These are phyloP conservation scores for Maudiozyma pseudohumilis DNA, from an alignment of 805 yeast genomes.

Conservation along the genomic window DNA sequence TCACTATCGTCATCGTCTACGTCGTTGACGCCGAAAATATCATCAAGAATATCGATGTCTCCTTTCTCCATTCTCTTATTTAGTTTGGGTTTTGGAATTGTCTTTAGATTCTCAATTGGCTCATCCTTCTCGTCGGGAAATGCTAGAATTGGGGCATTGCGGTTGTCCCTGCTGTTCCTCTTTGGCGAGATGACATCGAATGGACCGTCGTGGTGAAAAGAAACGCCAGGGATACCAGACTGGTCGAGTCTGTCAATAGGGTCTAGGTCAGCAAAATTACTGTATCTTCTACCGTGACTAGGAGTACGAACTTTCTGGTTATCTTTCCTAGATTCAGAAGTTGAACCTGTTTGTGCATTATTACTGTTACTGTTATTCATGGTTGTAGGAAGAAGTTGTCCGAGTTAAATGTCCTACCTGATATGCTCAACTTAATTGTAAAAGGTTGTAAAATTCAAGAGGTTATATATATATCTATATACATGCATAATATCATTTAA, in stretches of 20 bases:
- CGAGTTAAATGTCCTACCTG: too few species aligned
- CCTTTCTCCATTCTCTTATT: conserved; percentile 41
- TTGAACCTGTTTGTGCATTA: too few species aligned
- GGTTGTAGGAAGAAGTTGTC: too few species aligned
- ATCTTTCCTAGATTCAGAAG: too few species aligned
- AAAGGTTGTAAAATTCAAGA: too few species aligned
- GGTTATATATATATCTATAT: too few species aligned
- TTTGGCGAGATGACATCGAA: conserved; percentile 97
- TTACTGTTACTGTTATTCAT: too few species aligned
- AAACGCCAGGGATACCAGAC: conserved; percentile 85
- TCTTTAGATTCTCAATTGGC: conserved; percentile 26
- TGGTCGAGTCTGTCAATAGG: conserved; percentile 92
- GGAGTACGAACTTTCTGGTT: too few species aligned
- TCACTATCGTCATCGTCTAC: conserved; percentile 32
- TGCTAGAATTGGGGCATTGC: conserved; percentile 87
- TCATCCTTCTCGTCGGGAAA: conserved; percentile 95
- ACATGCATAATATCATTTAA: too few species aligned
- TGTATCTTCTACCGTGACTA: too few species aligned
- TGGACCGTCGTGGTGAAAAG: conserved; percentile 99
- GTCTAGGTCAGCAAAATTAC: conserved; percentile 39
- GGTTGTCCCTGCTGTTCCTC: conserved; percentile 57
- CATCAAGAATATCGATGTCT: conserved; percentile 1
- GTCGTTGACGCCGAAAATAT: conserved; percentile 22
- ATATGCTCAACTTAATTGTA: too few species aligned
- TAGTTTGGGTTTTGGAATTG: conserved; percentile 51